Evolutionary conservation across 2,329 filamentous ascomycete species (phyloP).

Genomic region (Exophiala lecanii-corni): DNA sequence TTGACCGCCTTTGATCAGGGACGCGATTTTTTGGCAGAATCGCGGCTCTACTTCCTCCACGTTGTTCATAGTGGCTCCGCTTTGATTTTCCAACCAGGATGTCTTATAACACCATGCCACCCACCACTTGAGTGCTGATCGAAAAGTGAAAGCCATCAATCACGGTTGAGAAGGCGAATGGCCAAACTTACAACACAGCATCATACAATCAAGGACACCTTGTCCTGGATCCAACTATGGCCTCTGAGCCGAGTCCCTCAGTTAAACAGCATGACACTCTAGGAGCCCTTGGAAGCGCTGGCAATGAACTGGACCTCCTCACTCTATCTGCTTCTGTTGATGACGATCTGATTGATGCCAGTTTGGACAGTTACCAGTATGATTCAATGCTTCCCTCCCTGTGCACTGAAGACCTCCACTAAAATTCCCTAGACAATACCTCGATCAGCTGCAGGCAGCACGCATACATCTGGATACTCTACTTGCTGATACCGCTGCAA

Average conservation of each 20-base stretch:
- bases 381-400: slow-evolving; percentile 29
- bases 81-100: too few species aligned
- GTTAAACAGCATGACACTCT: slow-evolving; percentile 15
- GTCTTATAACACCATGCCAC: too few species aligned
- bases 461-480: slow-evolving; percentile 77
- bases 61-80: too few species aligned
- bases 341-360: slow-evolving; percentile 69
- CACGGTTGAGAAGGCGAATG: too few species aligned
- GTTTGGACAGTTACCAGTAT: slow-evolving; percentile 79
- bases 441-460: slow-evolving; percentile 74
- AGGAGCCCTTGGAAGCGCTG: slow-evolving; percentile 25
- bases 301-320: slow-evolving; percentile 55
- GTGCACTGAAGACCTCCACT: slow-evolving; percentile 10
- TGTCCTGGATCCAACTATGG: slow-evolving; percentile 9
- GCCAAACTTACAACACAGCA: too few species aligned
- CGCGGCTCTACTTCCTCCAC: too few species aligned
- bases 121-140: too few species aligned
- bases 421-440: slow-evolving; percentile 59
- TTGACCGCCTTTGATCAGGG: neutral
- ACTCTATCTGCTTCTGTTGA: slow-evolving; percentile 58
- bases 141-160: too few species aligned
- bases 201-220: too few species aligned
- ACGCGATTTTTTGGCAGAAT: slow-evolving; percentile 1
- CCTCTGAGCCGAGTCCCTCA: slow-evolving; percentile 1
- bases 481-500: slow-evolving; percentile 69